Evolutionary conservation across 345 rosid species (phyloP).

Genomic region (Rhodomyrtus tomentosa): DNA sequence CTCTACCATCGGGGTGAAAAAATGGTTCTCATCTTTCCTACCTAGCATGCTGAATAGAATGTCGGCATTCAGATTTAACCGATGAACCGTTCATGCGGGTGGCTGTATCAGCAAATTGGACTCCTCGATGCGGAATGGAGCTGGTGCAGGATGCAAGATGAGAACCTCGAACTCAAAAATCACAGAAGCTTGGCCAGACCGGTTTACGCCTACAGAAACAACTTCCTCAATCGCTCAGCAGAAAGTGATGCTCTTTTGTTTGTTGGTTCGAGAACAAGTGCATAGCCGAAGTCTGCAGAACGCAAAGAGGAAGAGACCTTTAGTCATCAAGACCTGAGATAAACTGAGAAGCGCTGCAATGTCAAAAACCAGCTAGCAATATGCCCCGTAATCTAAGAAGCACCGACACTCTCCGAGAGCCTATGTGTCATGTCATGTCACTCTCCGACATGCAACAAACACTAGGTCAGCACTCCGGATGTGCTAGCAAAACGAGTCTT

Average conservation of each 20-base stretch:
- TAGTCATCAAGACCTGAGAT: background rate
- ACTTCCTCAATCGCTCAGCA: slow-evolving; percentile 67
- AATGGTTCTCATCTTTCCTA: background rate
- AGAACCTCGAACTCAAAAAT: background rate
- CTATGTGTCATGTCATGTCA: no score
- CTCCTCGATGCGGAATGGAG: background rate
- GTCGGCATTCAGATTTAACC: background rate
- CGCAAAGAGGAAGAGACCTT: background rate
- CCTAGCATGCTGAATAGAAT: background rate
- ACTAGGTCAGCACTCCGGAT: no score
- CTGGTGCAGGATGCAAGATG: background rate
- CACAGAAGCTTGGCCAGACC: background rate
- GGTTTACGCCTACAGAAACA: slow-evolving; percentile 16
- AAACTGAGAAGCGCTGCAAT: background rate
- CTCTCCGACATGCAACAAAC: no score
- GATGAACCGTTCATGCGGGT: background rate
- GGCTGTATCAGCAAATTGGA: background rate
- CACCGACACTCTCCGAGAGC: no score
- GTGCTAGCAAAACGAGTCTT: no score
- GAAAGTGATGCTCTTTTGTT: slow-evolving; percentile 74
- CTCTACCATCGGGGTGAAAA: background rate
- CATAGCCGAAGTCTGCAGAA: slow-evolving; percentile 65
- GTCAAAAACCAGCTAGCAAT: background rate
- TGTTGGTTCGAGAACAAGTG: slow-evolving; percentile 92
- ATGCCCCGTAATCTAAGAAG: no score